Evolutionary conservation across 345 rosid genomes (phyloP).

Genomic region (Eucalyptus cloeziana): DNA sequence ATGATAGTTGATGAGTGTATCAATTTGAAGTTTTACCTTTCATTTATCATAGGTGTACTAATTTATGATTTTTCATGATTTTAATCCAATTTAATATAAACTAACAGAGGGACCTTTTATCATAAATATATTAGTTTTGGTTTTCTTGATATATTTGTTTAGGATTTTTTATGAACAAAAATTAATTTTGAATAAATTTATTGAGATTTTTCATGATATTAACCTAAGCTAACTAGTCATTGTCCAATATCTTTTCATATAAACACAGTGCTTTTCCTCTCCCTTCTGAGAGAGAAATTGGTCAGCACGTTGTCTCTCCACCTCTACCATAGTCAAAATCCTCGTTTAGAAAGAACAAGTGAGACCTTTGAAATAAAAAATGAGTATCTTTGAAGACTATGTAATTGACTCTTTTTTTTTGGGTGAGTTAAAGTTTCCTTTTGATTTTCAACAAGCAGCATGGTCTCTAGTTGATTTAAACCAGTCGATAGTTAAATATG

Average conservation of each 20-base stretch:
- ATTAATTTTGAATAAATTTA: too few species aligned
- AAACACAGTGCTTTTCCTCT: not conserved
- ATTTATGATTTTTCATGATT: too few species aligned
- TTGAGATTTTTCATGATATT: too few species aligned
- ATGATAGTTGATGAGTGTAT: rapidly evolving
- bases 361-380: too few species aligned
- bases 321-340: not conserved
- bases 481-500: not conserved
- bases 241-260: not conserved
- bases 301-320: not conserved
- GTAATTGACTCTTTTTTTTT: not conserved
- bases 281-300: not conserved
- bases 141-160: too few species aligned
- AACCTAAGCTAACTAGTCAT: not conserved
- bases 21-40: too few species aligned
- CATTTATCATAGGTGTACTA: too few species aligned
- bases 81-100: too few species aligned
- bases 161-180: too few species aligned
- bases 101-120: too few species aligned
- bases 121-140: too few species aligned
- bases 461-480: not conserved
- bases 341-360: not conserved
- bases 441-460: not conserved
- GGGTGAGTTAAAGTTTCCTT: not conserved
- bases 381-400: not conserved